Percentiles rank a stretch among this genome's conserved stretches.
phyloP scores from a whole-genome alignment of 495 filamentous ascomycete species.

The Lepraria neglecta region DNA sequence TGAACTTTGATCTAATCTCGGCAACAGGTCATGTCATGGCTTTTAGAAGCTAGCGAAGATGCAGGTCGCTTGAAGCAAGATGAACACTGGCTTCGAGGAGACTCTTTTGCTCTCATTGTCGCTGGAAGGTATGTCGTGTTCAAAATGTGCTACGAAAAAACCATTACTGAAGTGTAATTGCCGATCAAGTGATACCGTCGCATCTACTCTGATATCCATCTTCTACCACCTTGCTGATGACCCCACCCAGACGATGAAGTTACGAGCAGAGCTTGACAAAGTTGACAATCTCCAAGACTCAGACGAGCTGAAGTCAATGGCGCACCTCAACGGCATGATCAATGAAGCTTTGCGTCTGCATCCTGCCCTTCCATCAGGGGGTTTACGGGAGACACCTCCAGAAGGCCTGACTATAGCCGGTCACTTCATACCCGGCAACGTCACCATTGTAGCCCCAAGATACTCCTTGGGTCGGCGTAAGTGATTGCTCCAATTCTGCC shows the following conservation, averaged over 20 bases:
- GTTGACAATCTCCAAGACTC: no score
- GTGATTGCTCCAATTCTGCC: conserved; percentile 6
- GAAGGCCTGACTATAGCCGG: conserved; percentile 31
- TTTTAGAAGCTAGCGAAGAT: conserved; percentile 29
- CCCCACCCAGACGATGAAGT: conserved; percentile 29
- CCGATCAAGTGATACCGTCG: conserved; percentile 38
- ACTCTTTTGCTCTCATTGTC: conserved; percentile 35
- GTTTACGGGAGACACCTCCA: conserved; percentile 36
- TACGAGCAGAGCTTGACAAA: conserved; percentile 29
- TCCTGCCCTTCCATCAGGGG: conserved; percentile 41
- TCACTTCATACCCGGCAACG: conserved; percentile 32
- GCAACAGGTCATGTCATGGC: conserved; percentile 26
- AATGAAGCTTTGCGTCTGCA: conserved; percentile 52
- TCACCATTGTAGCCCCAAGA: not conserved
- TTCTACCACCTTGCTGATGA: conserved; percentile 40
- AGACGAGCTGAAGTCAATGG: no score
- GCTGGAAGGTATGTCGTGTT: conserved; percentile 29
- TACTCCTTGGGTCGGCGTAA: no score
- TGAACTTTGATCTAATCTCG: no score
- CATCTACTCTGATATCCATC: conserved; percentile 34
- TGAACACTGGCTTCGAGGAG: conserved; percentile 31
- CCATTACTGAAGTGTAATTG: no score
- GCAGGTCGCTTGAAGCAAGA: conserved; percentile 25
- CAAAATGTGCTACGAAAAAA: no score
- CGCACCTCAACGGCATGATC: conserved; percentile 44